Base-by-base conservation (phyloP, 768 basidiomycete genomes). In the Gymnopilus junonius region DNA sequence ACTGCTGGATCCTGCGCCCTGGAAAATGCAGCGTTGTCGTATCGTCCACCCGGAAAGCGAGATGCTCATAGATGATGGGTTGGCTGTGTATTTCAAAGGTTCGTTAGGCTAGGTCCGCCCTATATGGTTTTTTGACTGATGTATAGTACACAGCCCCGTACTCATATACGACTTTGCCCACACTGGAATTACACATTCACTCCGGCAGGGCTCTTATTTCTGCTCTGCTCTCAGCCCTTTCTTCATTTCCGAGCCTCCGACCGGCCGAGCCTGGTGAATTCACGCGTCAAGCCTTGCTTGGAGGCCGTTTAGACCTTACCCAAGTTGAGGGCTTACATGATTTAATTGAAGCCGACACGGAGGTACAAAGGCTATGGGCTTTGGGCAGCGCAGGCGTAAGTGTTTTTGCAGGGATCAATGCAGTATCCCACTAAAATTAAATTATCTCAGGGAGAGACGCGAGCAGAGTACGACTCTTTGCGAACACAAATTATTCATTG, bases 181-280 rank as follows among this genome's bases (percentile, higher is more conserved):
- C 89, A 12, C 70, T 97, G 11, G 95, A 97, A 69, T 75, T 97
- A 32, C 95, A 97, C 73, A 79, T 93, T 31, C 95, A 97, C 72
- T 95, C 94, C 15, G 93, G 93, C 2, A 84, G 90, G 4, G 93
- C 95, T 4, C 82, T 95, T 29, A 83, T 95, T 69, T 77, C 88
- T 2, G 85, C 92, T 4, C 79, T 94, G 7, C 83, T 96, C 20
- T 72, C 75, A 1, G 86, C 90, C 3, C 80, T 96, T 2, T 83
- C 87, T 11, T 74, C 73, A 17, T 61, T 94, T 8, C 85, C 88
- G 0, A 84, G 78, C 59, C 87, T 88, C 55, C 87, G 95, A 3
- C 90, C 90, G 6, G 95, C 95, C 1, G 89, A 90, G 69, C 86
- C 90, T 1, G 95, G 95, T 29, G 95, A 97, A 75, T 97, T 97